Evolutionary conservation across 2,329 filamentous ascomycete species (phyloP).

Genomic region (Ophiostoma populinum): DNA sequence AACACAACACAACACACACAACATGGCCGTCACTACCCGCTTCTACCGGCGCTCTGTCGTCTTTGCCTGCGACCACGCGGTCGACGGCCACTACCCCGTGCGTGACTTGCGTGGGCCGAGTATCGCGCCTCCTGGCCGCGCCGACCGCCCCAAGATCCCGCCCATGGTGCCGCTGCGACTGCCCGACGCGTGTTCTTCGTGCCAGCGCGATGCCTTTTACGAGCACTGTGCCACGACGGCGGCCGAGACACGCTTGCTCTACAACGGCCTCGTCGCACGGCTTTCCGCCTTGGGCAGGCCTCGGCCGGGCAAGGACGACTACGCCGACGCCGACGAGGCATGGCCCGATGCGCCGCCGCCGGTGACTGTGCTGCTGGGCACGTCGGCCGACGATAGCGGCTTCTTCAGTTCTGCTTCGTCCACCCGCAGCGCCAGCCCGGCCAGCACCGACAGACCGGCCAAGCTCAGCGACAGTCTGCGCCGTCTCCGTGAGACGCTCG

Average conservation of each 20-base stretch:
- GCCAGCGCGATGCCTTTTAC: background rate
- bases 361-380: no score
- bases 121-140: background rate
- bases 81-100: conserved; percentile 1
- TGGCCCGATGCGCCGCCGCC: background rate
- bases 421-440: background rate
- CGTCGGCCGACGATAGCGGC: background rate
- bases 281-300: no score
- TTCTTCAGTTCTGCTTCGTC: background rate
- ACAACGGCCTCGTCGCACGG: background rate
- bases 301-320: background rate
- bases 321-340: background rate
- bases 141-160: background rate
- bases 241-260: background rate
- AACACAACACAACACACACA: background rate
- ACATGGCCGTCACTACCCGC: background rate
- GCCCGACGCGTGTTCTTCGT: background rate
- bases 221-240: background rate
- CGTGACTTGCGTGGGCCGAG: background rate
- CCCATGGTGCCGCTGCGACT: conserved; percentile 3
- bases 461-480: conserved; percentile 8
- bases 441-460: background rate
- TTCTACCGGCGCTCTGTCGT: conserved; percentile 5
- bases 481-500: conserved; percentile 5
- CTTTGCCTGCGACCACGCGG: conserved; percentile 6